Base-by-base conservation (phyloP, 441 rosid genomes). In the Gossypium trilobum region DNA sequence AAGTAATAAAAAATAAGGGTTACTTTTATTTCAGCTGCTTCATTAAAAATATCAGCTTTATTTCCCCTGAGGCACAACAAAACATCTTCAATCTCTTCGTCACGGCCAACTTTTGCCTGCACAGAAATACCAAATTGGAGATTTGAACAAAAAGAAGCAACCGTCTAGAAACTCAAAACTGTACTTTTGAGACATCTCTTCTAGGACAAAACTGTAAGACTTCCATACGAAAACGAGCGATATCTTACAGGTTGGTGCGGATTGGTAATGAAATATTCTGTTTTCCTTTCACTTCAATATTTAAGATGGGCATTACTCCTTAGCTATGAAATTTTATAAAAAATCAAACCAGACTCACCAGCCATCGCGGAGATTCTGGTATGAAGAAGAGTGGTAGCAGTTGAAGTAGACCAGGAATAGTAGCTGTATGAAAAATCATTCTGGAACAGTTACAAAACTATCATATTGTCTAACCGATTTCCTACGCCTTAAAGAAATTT, bases 331-430 rank as follows among this genome's bases (percentile, higher is more conserved):
- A 27, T 5, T 0, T 29, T 54, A 44, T 13, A 44, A 13, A 44
- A 51, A 14, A n/a, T 50, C 19, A 50, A 50, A 50, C 8, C 2
- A 46, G 23, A 33, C 74, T 81, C 80, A 93, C 98, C 87, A 93
- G 93, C 94, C 96, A 93, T 81, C 97, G 85, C 0, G 97, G 98
- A 9, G 98, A 93, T 73, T 90, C 97, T 0, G 97, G 97, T 50
- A 91, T 78, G 68, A 91, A 91, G 77, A 72, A 83, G 16, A 91
- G 77, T 11, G 91, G 95, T 76, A 72, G 71, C 31, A 89, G 85
- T 80, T 88, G 87, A 55, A 85, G 60, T 52, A 91, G 20, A 81
- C 96, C 82, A 0, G 98, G 97, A 60, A 80, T 56, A 11, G 9
- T 17, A 5, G 16, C 74, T 39, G 56, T 13, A 29, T 20, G 13